phyloP scores from a whole-genome alignment of 495 filamentous ascomycete species.

The Aspergillus olivimuriae region DNA sequence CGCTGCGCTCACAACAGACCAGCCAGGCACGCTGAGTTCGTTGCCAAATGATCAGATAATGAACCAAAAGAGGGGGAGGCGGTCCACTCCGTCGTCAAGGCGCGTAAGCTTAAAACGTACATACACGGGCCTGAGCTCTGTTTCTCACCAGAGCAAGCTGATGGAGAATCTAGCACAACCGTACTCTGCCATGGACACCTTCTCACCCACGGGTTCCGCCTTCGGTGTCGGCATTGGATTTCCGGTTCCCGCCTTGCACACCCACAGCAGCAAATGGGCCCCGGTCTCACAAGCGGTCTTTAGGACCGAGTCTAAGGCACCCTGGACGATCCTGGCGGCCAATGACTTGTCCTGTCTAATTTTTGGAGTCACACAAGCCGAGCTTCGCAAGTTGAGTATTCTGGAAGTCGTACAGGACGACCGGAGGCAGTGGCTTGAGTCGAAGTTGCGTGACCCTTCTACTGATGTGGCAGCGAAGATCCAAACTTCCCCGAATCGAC shows the following conservation, averaged over 20 bases:
- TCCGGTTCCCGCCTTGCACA: conserved; percentile 55
- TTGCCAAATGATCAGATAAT: conserved; percentile 27
- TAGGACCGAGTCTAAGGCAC: conserved; percentile 77
- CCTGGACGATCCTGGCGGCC: conserved; percentile 95
- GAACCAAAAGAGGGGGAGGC: conserved; percentile 26
- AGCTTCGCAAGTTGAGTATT: conserved; percentile 91
- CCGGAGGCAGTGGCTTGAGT: conserved; percentile 80
- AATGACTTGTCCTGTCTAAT: conserved; percentile 95
- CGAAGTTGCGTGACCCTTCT: conserved; percentile 63
- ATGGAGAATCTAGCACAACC: conserved; percentile 86
- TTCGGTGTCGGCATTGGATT: conserved; percentile 31
- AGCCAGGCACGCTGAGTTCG: conserved; percentile 24
- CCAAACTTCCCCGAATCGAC: conserved; percentile 26
- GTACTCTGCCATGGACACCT: conserved; percentile 50
- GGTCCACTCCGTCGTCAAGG: conserved; percentile 42
- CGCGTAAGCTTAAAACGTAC: conserved; percentile 79
- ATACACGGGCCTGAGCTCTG: conserved; percentile 69
- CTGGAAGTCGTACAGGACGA: conserved; percentile 89
- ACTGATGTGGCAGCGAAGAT: conserved; percentile 40
- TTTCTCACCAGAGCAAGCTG: conserved; percentile 72
- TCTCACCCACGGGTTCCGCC: conserved; percentile 37
- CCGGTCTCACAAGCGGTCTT: conserved; percentile 95
- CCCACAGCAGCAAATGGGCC: conserved; percentile 82
- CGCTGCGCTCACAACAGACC: conserved; percentile 8
- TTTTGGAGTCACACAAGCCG: conserved; percentile 90